A percentile compares a stretch with the other conserved stretches of the same genome.
Evolutionary conservation across 192 early-diverging fungal genomes (phyloP).

Genomic region (Coemansia sp.): DNA sequence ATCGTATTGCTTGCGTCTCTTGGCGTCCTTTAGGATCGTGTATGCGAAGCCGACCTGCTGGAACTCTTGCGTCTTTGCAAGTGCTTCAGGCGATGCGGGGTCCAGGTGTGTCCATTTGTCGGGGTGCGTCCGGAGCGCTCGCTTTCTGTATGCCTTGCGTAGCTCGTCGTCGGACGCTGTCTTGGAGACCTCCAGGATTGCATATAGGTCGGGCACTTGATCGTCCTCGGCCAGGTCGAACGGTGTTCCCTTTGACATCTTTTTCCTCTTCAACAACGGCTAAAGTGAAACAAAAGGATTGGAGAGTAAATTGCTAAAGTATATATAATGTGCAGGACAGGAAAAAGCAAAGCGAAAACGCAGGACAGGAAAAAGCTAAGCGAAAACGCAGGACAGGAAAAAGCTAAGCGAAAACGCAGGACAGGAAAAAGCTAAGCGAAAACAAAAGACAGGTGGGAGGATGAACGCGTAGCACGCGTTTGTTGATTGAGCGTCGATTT

Average conservation of each 20-base stretch:
- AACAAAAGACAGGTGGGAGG: too few relatives aligned
- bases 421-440: too few relatives aligned
- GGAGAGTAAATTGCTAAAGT: too few relatives aligned
- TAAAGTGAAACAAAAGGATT: background rate
- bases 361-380: too few relatives aligned
- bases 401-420: too few relatives aligned
- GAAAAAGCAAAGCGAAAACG: too few relatives aligned
- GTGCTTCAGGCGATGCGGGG: conserved; percentile 17
- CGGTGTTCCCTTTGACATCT: conserved; percentile 29
- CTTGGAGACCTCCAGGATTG: conserved; percentile 69
- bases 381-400: too few relatives aligned
- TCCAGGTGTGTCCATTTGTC: conserved; percentile 78
- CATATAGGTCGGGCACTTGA: conserved; percentile 76
- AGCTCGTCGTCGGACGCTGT: conserved; percentile 79
- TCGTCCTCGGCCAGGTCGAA: conserved; percentile 32
- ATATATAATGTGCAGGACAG: too few relatives aligned
- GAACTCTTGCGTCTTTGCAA: conserved; percentile 64
- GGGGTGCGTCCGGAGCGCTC: conserved; percentile 87
- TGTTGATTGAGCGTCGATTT: too few relatives aligned
- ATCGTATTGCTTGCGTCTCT: conserved; percentile 70
- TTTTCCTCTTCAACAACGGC: background rate
- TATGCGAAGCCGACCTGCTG: conserved; percentile 78
- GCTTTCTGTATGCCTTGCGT: conserved; percentile 89
- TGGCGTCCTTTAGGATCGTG: conserved; percentile 69
- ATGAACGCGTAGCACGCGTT: too few relatives aligned